Evolutionary conservation across 2,329 filamentous ascomycete species (phyloP).

Genomic region (Aschersonia sp.): DNA sequence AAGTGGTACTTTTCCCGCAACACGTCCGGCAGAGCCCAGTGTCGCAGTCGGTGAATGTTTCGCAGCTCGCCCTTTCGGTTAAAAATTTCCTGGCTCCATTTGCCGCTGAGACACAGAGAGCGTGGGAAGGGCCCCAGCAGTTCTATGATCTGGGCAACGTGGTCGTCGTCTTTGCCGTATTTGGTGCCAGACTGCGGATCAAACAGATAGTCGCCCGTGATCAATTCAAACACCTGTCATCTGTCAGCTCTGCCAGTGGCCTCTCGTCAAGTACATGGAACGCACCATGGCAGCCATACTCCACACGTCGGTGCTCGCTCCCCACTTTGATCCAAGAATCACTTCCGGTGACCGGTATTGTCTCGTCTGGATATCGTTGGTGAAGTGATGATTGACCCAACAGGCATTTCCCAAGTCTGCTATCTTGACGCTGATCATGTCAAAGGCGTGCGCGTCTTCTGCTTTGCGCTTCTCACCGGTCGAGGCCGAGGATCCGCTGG

Average conservation of each 20-base stretch:
- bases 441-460: conserved; percentile 41
- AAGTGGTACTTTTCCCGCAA: conserved; percentile 96
- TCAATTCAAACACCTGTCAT: conserved; percentile 78
- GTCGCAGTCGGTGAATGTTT: conserved; percentile 89
- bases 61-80: conserved; percentile 93
- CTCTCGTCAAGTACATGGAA: background rate
- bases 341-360: conserved; percentile 97
- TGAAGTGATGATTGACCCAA: conserved; percentile 98
- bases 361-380: conserved; percentile 95
- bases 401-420: conserved; percentile 96
- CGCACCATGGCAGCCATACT: conserved; percentile 98
- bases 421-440: conserved; percentile 96
- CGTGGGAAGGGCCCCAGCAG: conserved; percentile 88
- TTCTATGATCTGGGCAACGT: conserved; percentile 98
- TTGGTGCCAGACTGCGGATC: conserved; percentile 97
- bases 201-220: conserved; percentile 96
- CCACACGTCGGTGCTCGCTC: conserved; percentile 98
- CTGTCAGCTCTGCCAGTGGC: background rate
- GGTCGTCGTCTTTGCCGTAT: conserved; percentile 98
- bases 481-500: conserved; percentile 32
- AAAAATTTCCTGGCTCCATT: conserved; percentile 98
- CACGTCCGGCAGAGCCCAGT: conserved; percentile 91
- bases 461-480: conserved; percentile 47
- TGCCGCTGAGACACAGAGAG: conserved; percentile 77
- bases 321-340: conserved; percentile 93